phyloP scores from a whole-genome alignment of 208 protist genomes.

The Porcisia deanei region DNA sequence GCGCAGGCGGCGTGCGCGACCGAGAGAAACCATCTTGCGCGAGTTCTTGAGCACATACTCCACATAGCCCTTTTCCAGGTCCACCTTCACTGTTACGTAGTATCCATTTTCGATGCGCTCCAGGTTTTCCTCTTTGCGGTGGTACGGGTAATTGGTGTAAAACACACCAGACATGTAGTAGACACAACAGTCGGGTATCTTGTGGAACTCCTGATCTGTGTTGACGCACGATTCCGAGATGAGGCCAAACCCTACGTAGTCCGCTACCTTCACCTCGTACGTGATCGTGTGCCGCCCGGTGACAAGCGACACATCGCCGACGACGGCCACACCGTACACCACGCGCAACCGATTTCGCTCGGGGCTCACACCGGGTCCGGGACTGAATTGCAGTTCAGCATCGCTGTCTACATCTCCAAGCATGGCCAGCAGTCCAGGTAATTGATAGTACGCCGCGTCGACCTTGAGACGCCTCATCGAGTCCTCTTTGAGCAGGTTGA shows the following conservation, averaged over 20 bases:
- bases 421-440: constrained; percentile 51
- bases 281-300: constrained; percentile 82
- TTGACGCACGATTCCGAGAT: constrained; percentile 79
- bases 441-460: constrained; percentile 81
- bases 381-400: constrained; percentile 42
- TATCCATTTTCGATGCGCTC: constrained; percentile 72
- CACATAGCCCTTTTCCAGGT: constrained; percentile 82
- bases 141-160: constrained; percentile 89
- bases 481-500: constrained; percentile 71
- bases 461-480: constrained; percentile 57
- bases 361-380: constrained; percentile 72
- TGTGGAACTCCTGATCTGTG: constrained; percentile 89
- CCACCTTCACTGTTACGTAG: constrained; percentile 72
- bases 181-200: constrained; percentile 82
- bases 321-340: constrained; percentile 77
- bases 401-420: constrained; percentile 42
- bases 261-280: constrained; percentile 69
- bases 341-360: constrained; percentile 82
- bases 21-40: constrained; percentile 78
- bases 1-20: constrained; percentile 60
- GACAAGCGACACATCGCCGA: constrained; percentile 77
- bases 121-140: constrained; percentile 88
- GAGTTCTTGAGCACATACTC: constrained; percentile 80
- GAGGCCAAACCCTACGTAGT: constrained; percentile 91
- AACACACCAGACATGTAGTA: constrained; percentile 95